Conservation (phyloP, 495 filamentous ascomycete genomes). For the Tetracladium setigerum region DNA sequence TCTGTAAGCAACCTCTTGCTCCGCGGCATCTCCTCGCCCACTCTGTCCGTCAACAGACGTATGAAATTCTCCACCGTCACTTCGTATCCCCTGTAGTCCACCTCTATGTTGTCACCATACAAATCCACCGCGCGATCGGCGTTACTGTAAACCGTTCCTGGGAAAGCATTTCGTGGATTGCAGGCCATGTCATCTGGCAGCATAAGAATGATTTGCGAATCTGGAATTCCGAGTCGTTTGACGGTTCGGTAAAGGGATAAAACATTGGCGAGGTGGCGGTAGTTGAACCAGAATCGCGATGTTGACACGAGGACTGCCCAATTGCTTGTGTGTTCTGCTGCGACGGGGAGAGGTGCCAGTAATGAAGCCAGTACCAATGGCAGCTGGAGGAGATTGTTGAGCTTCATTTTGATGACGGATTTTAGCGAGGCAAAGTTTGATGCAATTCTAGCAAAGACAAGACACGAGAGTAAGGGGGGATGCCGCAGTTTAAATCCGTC, state of each 20-base stretch:
- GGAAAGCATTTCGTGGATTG: slow-evolving; percentile 96
- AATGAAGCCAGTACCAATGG: slow-evolving; percentile 21
- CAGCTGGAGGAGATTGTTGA: slow-evolving; percentile 10
- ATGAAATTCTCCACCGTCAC: slow-evolving; percentile 99
- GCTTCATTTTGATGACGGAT: slow-evolving; percentile 14
- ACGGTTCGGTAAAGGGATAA: slow-evolving; percentile 97
- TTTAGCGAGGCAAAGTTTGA: not conserved
- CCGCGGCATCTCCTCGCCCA: slow-evolving; percentile 86
- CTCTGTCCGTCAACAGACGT: slow-evolving; percentile 83
- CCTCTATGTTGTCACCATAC: slow-evolving; percentile 98
- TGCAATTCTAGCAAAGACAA: not conserved
- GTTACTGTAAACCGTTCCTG: slow-evolving; percentile 97
- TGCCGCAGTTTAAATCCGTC: no score
- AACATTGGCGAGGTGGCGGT: slow-evolving; percentile 95
- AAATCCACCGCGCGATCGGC: slow-evolving; percentile 91
- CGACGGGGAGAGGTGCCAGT: slow-evolving; percentile 36
- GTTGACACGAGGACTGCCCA: slow-evolving; percentile 98
- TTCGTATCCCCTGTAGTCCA: slow-evolving; percentile 96
- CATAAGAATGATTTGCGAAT: slow-evolving; percentile 99
- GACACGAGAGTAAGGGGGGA: no score
- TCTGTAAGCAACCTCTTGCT: slow-evolving; percentile 90
- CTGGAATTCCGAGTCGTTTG: slow-evolving; percentile 94
- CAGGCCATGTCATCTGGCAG: slow-evolving; percentile 99
- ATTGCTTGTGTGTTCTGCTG: slow-evolving; percentile 87
- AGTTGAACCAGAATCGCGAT: slow-evolving; percentile 99